Percentiles rank a stretch among this genome's conserved stretches.
Evolutionary conservation across 2,329 filamentous ascomycete species (phyloP).

Genomic region (Elsinoe arachidis): DNA sequence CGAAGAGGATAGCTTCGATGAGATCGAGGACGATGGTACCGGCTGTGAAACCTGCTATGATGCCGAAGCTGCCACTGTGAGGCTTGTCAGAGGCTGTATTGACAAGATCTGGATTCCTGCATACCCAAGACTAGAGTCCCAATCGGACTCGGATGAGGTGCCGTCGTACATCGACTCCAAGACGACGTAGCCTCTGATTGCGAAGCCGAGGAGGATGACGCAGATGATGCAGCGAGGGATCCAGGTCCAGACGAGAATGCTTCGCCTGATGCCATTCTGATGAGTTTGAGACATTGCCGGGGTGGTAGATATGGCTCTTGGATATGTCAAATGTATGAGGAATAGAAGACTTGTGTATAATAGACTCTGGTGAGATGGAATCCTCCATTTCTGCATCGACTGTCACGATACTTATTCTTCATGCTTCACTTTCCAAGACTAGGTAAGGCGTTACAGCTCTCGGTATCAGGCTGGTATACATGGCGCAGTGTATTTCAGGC

Average conservation of each 20-base stretch:
- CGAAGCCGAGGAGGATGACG: not conserved
- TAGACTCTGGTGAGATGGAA: no score
- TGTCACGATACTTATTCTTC: no score
- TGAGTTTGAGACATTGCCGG: not conserved
- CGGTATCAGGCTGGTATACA: no score
- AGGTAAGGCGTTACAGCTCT: no score
- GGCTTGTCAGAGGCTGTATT: not conserved
- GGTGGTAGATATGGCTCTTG: not conserved
- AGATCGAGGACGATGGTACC: conserved; percentile 23
- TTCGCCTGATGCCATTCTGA: not conserved
- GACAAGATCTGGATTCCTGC: not conserved
- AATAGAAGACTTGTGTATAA: no score
- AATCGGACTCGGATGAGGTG: not conserved
- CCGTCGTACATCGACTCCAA: not conserved
- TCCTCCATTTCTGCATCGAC: no score
- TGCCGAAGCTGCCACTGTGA: not conserved
- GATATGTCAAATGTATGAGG: no score
- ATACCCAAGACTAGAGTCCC: not conserved
- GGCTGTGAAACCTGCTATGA: not conserved
- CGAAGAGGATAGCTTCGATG: conserved; percentile 22
- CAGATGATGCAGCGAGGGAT: not conserved
- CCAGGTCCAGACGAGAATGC: not conserved
- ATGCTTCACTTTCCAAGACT: no score
- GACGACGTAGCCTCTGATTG: not conserved
- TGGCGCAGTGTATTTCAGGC: no score